Conservation (phyloP, 768 basidiomycete genomes). For the Collybia sordida region DNA sequence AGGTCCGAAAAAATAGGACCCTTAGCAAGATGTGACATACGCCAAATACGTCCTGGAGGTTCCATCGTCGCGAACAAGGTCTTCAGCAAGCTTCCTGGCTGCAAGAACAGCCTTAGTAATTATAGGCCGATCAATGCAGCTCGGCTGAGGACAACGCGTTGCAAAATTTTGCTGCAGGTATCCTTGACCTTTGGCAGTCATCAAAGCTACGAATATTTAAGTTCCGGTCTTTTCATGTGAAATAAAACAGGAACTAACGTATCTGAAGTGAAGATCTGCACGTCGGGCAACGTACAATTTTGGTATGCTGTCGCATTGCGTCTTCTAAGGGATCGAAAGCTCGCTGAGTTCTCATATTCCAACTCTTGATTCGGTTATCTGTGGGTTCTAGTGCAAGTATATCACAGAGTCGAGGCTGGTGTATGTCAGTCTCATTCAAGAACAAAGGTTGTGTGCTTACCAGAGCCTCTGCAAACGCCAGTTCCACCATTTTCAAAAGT, state of each 20-base stretch:
- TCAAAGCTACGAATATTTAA: too few relatives aligned
- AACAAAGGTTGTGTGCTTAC: neutral
- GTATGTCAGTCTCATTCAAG: neutral
- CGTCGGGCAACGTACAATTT: slow-evolving; percentile 9
- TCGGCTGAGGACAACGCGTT: neutral
- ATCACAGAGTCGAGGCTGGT: neutral
- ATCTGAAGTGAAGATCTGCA: slow-evolving; percentile 1
- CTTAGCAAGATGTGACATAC: slow-evolving; percentile 1
- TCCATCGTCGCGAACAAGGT: slow-evolving; percentile 4
- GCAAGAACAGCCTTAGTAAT: slow-evolving; percentile 7
- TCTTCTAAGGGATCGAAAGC: slow-evolving; percentile 13
- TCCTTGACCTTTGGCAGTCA: slow-evolving; percentile 7
- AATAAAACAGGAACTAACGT: neutral
- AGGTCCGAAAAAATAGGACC: neutral
- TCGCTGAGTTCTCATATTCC: slow-evolving; percentile 3
- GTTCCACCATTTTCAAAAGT: neutral
- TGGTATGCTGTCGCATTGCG: slow-evolving; percentile 3
- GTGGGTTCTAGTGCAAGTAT: slow-evolving; percentile 2
- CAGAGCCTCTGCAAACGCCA: slow-evolving; percentile 1
- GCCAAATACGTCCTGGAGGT: slow-evolving; percentile 1
- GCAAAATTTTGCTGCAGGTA: slow-evolving; percentile 12
- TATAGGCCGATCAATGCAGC: neutral
- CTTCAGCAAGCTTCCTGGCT: slow-evolving; percentile 8
- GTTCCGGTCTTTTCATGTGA: too few relatives aligned
- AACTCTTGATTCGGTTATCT: neutral